Base-by-base conservation (phyloP, 768 basidiomycete genomes). In the Amanita pallidorosea region DNA sequence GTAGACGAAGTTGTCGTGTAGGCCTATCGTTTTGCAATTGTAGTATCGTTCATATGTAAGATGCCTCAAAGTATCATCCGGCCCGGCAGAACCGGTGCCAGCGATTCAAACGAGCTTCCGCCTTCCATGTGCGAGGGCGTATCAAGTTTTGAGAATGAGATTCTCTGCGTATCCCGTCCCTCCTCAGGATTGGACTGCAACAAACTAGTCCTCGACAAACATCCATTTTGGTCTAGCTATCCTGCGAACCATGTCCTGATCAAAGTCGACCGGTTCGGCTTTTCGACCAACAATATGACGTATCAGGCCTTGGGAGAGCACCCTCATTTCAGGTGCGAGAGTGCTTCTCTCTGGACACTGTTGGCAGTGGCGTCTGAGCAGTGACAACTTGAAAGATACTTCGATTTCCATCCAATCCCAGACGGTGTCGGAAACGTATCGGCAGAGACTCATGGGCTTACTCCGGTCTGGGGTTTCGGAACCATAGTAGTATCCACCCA, bases 391-490 rank as follows among this genome's bases (percentile, higher is more conserved):
- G n/a, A n/a, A 51, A 85, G 83, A 34, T 85, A 85, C 61, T 85
- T 81, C 55, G 84, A 85, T 53, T 85, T 81, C 51, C 79, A 83
- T 55, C 50, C 63, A 8, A 68, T 70, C 2, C 82, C 81, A 31
- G 65, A 68, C 4, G 52, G 65, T 5, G n/a, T n/a, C n/a, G 51
- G 55, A 27, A 57, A 57, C 8, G 67, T 72, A 5, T 75, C 76
- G 3, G 56, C 71, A 4, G 65, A 67, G 49, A 77, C 76, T 0
- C 77, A 85, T 58, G 84, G 82, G 0, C 58, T 85, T 23, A 73
- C 82, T 15, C 83, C 83, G 0, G 84, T 85, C 5, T 85, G 83
- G 83, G 84, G 82, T 7, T 85, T 83, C 53, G 83, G 77, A 11
- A 79, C 76, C 0, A 61, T 85, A 3, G 57, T 76, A 4, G 60